phyloP scores from a whole-genome alignment of 176 grass and related monocot species.

The Carex littledalei region DNA sequence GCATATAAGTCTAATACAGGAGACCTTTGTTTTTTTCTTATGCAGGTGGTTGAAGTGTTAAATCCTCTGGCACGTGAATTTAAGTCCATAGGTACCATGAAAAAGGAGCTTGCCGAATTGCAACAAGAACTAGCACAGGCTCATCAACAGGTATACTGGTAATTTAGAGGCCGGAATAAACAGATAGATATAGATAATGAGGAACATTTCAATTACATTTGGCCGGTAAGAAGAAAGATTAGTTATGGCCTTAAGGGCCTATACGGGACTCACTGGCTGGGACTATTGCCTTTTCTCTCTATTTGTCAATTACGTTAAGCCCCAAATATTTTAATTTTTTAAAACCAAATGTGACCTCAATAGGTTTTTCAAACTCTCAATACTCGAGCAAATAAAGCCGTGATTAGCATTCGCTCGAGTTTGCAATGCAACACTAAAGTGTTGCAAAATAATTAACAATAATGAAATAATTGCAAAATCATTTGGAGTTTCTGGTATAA shows the following conservation, averaged over 20 bases:
- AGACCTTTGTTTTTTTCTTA: background rate
- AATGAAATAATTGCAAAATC: background rate
- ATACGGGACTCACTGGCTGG: background rate
- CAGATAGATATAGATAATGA: background rate
- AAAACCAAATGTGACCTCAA: background rate
- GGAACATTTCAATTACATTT: background rate
- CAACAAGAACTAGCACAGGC: slow-evolving; percentile 63
- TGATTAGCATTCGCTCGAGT: background rate
- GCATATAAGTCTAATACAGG: background rate
- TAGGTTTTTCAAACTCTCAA: background rate
- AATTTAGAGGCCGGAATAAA: background rate
- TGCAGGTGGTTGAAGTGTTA: slow-evolving; percentile 84
- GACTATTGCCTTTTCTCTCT: background rate
- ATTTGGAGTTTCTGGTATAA: background rate
- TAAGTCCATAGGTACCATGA: slow-evolving; percentile 84
- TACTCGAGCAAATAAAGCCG: background rate
- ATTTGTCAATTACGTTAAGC: background rate
- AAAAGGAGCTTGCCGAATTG: slow-evolving; percentile 74
- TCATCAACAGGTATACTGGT: slow-evolving; percentile 60
- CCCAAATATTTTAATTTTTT: background rate
- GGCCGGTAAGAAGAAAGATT: background rate
- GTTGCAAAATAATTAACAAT: background rate
- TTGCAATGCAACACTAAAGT: background rate
- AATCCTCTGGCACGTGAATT: slow-evolving; percentile 87
- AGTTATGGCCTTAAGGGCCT: background rate